Percentiles rank a stretch among this genome's conserved stretches.
These are phyloP conservation scores for Tylopilus sp. DNA, from an alignment of 1,284 basidiomycete genomes.

Conservation along the genomic window DNA sequence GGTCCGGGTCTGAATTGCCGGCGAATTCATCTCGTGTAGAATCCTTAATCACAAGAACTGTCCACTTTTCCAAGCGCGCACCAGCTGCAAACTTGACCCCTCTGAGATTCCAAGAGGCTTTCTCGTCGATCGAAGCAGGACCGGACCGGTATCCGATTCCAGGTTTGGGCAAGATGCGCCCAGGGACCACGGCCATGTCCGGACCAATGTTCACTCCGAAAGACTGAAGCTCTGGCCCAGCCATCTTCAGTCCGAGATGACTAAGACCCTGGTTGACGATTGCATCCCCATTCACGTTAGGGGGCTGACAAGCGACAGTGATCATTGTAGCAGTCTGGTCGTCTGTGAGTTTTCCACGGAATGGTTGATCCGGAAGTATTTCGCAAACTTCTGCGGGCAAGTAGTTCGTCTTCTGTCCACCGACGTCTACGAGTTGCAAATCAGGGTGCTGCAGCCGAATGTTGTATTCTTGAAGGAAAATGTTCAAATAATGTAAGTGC, in stretches of 20 bases:
- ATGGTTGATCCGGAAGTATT: conserved; percentile 72
- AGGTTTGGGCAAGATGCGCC: conserved; percentile 64
- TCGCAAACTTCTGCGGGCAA: conserved; percentile 72
- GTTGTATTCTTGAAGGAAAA: conserved; percentile 53
- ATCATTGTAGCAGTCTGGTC: conserved; percentile 77
- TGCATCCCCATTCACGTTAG: conserved; percentile 63
- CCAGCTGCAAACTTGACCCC: conserved; percentile 63
- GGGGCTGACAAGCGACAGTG: conserved; percentile 64
- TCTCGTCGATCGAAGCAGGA: conserved; percentile 53
- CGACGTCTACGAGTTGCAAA: conserved; percentile 67
- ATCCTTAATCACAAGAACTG: conserved; percentile 64
- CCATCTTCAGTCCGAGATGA: conserved; percentile 58
- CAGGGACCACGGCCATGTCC: conserved; percentile 76
- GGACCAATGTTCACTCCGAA: conserved; percentile 64
- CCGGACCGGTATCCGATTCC: conserved; percentile 52
- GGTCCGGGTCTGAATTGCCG: conserved; percentile 49
- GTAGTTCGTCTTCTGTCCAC: conserved; percentile 55
- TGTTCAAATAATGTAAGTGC: background rate
- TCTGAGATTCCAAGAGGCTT: conserved; percentile 69
- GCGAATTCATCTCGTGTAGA: conserved; percentile 53
- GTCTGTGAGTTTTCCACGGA: conserved; percentile 67
- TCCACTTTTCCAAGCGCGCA: conserved; percentile 56
- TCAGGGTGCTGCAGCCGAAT: conserved; percentile 54
- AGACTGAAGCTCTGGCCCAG: conserved; percentile 45
- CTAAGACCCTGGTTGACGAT: conserved; percentile 61